Conservation (phyloP, 768 basidiomycete genomes). For the Russula sp. region DNA sequence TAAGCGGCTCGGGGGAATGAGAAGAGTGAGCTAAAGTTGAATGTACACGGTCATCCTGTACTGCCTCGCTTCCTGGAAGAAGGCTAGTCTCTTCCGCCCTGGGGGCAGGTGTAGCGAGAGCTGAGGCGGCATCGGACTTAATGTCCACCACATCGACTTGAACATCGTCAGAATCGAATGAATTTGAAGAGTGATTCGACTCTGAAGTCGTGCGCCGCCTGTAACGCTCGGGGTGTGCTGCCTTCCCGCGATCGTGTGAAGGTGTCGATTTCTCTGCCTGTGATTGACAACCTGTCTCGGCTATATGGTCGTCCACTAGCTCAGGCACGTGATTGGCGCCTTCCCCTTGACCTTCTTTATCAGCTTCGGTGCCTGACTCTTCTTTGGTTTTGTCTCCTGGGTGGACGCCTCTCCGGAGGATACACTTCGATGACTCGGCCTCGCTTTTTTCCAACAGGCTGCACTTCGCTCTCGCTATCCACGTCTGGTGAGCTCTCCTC, state of each 20-base stretch:
- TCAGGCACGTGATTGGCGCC: background rate
- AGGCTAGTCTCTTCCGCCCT: background rate
- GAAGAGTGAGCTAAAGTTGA: background rate
- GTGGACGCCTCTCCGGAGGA: slow-evolving; percentile 14
- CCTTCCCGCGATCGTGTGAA: slow-evolving; percentile 21
- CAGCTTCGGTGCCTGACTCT: background rate
- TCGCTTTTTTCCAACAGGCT: slow-evolving; percentile 6
- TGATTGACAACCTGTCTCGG: slow-evolving; percentile 3
- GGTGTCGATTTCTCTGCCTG: slow-evolving; percentile 23
- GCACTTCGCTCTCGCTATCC: slow-evolving; percentile 20
- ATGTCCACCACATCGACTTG: slow-evolving; percentile 16
- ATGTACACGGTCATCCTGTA: background rate
- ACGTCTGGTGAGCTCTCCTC: slow-evolving; percentile 18
- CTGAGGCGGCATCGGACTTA: slow-evolving; percentile 1
- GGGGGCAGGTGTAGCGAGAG: background rate
- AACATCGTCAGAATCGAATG: slow-evolving; percentile 1
- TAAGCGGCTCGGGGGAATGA: background rate
- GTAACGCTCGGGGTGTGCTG: background rate
- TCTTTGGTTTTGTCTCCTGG: slow-evolving; percentile 7
- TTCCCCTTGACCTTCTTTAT: slow-evolving; percentile 17
- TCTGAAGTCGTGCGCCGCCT: slow-evolving; percentile 10
- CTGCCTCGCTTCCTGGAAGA: background rate
- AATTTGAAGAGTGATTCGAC: slow-evolving; percentile 5
- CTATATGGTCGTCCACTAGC: slow-evolving; percentile 23
- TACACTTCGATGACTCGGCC: slow-evolving; percentile 3